Evolutionary conservation across 2,329 filamentous ascomycete species (phyloP), one percentile per base, ranked within the genome.

Genomic region (Colletotrichum nymphaeae): DNA sequence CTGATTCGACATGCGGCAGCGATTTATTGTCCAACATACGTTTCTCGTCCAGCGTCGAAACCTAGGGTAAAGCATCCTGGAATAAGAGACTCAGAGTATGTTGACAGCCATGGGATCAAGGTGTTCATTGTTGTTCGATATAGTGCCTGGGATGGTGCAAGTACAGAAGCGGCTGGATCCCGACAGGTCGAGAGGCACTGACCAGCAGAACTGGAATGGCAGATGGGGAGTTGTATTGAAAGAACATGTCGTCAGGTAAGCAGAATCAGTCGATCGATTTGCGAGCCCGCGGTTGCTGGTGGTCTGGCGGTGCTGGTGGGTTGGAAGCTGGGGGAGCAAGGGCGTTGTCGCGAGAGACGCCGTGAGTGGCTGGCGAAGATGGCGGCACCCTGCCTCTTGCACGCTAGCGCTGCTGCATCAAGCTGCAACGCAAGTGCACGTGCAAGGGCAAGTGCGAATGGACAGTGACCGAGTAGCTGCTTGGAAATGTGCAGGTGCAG

Each of bases 341-440:
- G 70, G 67, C 35, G 46, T 67, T 72, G 71, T 62, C 32, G 56
- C 22, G 62, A 66, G 35, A 55, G 24, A 56, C 26, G 22, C 53
- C 16, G 46, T 73, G 71, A 73, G 11, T 73, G 67, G 57, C 28
- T 28, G 35, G 46, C 6, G 53, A 28, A 19, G 11, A 60, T 59
- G n/a, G 35, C 46, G 46, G 52, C 68, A 57, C 72, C 42, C 49
- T 74, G 62, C 62, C 63, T 67, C 24, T 63, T 67, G 68, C 49
- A 58, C 32, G 11, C 52, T 72, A 72, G 71, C 71, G 71, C 67
- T n/a, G 52, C 71, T 73, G 72, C 72, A 63, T 46, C 52, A 65
- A 35, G 60, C 60, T 70, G 70, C 60, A 35, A 49, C 49, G 64
- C 52, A 14, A 63, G 49, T 32, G 37, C 60, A 19, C 58, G 14